phyloP scores from a whole-genome alignment of 495 filamentous ascomycete species.

The Parathielavia appendiculata region DNA sequence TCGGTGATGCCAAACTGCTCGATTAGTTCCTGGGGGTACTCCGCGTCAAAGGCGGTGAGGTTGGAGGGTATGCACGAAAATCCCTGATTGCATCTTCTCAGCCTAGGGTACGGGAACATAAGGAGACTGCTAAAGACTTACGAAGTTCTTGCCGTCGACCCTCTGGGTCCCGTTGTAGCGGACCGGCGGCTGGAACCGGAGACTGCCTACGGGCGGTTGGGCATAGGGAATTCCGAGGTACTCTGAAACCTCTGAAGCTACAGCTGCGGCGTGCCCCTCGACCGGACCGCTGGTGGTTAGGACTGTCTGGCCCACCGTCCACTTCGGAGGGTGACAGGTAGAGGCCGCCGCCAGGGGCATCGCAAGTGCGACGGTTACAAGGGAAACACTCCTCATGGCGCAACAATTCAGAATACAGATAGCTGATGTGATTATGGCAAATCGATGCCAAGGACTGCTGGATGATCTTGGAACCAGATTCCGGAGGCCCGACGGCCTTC shows the following conservation, averaged over 20 bases:
- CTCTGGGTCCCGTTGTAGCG: slow-evolving; percentile 55
- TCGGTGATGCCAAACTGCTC: slow-evolving; percentile 8
- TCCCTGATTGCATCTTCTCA: not conserved
- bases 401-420: not conserved
- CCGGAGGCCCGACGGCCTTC: no score
- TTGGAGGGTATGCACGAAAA: not conserved
- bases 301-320: slow-evolving; percentile 17
- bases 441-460: not conserved
- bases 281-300: slow-evolving; percentile 21
- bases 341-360: not conserved
- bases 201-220: slow-evolving; percentile 41
- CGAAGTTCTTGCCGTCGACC: slow-evolving; percentile 36
- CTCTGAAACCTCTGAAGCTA: slow-evolving; percentile 13
- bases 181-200: slow-evolving; percentile 39
- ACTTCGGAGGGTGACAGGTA: not conserved
- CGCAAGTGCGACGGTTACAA: not conserved
- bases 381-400: not conserved
- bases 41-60: slow-evolving; percentile 1
- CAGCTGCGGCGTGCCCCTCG: slow-evolving; percentile 12
- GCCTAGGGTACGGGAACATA: not conserved
- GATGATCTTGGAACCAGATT: no score
- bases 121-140: not conserved
- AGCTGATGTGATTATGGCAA: not conserved
- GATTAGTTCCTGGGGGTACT: slow-evolving; percentile 1
- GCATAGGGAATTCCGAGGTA: slow-evolving; percentile 56